Conservation (phyloP, 495 filamentous ascomycete genomes). For the Hyaloscypha finlandica region DNA sequence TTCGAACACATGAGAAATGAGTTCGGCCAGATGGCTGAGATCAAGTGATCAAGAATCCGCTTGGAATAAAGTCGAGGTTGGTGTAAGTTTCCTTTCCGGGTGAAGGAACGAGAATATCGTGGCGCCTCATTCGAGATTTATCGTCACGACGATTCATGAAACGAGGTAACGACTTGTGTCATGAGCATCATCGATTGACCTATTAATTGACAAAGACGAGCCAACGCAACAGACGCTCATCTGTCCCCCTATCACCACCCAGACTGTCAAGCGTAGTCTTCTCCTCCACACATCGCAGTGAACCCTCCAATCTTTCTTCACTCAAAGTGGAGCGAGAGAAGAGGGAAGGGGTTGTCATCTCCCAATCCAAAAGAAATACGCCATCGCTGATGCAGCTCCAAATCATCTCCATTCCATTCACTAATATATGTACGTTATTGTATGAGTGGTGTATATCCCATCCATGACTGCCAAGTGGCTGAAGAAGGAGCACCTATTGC, state of each 20-base stretch:
- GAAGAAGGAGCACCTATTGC: background rate
- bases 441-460: background rate
- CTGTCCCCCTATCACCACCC: background rate
- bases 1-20: background rate
- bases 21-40: background rate
- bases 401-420: background rate
- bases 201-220: background rate
- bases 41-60: background rate
- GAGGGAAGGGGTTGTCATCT: background rate
- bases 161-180: background rate
- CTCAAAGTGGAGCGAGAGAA: background rate
- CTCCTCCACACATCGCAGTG: background rate
- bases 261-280: conserved; percentile 22
- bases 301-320: background rate
- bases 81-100: background rate
- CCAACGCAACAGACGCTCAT: background rate
- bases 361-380: conserved; percentile 4
- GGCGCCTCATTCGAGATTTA: background rate
- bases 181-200: conserved; percentile 5
- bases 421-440: conserved; percentile 15
- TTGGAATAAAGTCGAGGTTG: background rate
- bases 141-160: background rate
- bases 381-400: conserved; percentile 9
- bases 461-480: conserved; percentile 2
- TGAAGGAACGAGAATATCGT: background rate